These are phyloP conservation scores for Monosporascus sp. DNA, from an alignment of 2,329 filamentous ascomycete genomes.

Conservation along the genomic window DNA sequence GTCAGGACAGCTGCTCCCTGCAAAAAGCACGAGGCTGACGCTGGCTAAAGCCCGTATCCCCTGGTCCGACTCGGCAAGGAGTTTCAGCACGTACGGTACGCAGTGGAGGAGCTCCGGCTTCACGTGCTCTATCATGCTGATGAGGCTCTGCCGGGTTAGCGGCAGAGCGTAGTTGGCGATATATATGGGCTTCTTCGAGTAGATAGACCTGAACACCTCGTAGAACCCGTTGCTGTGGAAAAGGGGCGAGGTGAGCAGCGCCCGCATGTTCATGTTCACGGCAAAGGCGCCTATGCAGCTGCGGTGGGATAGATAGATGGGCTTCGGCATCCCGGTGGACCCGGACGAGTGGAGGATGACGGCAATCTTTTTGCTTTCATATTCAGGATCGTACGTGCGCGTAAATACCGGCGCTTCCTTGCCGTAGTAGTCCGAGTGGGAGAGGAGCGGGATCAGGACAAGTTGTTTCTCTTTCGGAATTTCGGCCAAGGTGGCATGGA, in stretches of 20 bases:
- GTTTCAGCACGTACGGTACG: constrained; percentile 53
- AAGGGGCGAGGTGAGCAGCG: constrained; percentile 42
- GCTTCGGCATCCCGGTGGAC: constrained; percentile 50
- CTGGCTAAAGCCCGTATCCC: constrained; percentile 39
- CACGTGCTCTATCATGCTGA: constrained; percentile 33
- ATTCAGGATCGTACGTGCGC: constrained; percentile 6
- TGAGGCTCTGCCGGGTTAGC: constrained; percentile 38
- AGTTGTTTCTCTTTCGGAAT: neutral
- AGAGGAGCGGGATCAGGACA: neutral
- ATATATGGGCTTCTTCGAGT: constrained; percentile 38
- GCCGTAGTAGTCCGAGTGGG: neutral
- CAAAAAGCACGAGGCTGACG: constrained; percentile 42
- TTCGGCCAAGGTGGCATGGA: neutral
- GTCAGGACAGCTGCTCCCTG: constrained; percentile 47
- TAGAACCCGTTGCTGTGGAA: constrained; percentile 48
- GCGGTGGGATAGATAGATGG: constrained; percentile 46
- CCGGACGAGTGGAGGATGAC: constrained; percentile 35
- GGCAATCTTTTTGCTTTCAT: constrained; percentile 12
- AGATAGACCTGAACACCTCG: constrained; percentile 41
- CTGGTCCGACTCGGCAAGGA: constrained; percentile 47
- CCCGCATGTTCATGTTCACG: constrained; percentile 34
- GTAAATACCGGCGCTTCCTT: constrained; percentile 2
- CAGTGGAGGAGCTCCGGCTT: constrained; percentile 45
- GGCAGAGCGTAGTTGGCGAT: constrained; percentile 44
- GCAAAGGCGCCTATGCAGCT: constrained; percentile 39